Conservation (phyloP, 1,284 basidiomycete species). For the Termitomyces sp. region DNA sequence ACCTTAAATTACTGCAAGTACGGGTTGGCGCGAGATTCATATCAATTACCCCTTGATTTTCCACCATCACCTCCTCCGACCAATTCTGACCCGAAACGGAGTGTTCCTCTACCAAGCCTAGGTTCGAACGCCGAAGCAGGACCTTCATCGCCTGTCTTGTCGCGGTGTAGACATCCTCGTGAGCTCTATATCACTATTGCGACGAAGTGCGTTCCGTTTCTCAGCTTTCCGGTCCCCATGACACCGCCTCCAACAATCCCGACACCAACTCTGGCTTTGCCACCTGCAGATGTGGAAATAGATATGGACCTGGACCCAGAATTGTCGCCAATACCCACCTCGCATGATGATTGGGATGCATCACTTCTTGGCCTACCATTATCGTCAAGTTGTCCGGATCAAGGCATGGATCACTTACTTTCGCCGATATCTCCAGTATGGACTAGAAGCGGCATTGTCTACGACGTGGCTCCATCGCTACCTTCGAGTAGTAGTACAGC, state of each 20-base stretch:
- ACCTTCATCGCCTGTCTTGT: conserved; percentile 1
- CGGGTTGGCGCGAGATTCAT: background rate
- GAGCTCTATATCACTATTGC: conserved; percentile 27
- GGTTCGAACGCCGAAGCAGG: conserved; percentile 15
- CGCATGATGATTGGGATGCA: conserved; percentile 10
- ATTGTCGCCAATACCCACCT: conserved; percentile 7
- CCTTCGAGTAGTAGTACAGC: background rate
- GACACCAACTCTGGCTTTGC: conserved; percentile 29
- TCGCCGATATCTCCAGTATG: conserved; percentile 33
- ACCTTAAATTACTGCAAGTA: conserved; percentile 1
- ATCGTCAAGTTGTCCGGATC: conserved; percentile 8
- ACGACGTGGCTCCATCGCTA: conserved; percentile 2
- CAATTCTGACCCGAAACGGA: conserved; percentile 30
- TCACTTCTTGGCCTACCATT: conserved; percentile 11
- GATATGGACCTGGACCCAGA: conserved; percentile 8
- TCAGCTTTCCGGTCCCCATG: conserved; percentile 24
- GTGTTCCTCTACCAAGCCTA: conserved; percentile 27
- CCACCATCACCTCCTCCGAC: conserved; percentile 35
- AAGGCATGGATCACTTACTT: conserved; percentile 18
- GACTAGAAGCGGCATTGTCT: conserved; percentile 5
- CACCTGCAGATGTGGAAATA: conserved; percentile 17
- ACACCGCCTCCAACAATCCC: conserved; percentile 41
- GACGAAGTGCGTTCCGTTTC: conserved; percentile 26
- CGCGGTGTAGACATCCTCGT: conserved; percentile 14
- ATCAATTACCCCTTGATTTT: conserved; percentile 15